Base-by-base conservation (phyloP, 768 basidiomycete species). In the Boletus sp. region DNA sequence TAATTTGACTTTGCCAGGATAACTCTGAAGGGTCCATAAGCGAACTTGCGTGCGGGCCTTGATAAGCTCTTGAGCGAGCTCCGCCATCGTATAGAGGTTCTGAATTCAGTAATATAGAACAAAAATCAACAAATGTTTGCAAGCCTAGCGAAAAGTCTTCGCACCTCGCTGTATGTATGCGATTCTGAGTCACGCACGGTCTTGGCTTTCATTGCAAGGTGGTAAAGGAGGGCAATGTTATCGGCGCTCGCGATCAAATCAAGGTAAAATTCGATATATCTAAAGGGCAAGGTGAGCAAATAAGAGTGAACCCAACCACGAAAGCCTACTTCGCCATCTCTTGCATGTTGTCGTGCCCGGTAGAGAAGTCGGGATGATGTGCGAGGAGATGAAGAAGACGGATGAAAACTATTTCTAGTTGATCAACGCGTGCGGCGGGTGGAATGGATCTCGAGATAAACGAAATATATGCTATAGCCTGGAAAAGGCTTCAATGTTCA, bases 351-450 rank as follows among this genome's bases (percentile, higher is more conserved):
- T 90, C 88, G 35, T 82, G 79, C 3, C 79, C 77, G 41, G 76
- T 78, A 19, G 77, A 79, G 63, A 93, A 95, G 70, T 99, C 97
- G 5, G 96, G 96, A 67, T 99, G 97, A 66, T 97, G 95, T 0
- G 94, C 92, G 5, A 98, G 77, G 1, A 94, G 71, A 64, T 94
- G 90, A 10, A 98, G 77, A 5, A 98, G 72, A 13, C 96, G 87
- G 40, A 95, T 82, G 61, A 98, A 90, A 2, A 87, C 82, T 51
- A 87, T 73, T 68, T 98, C 96, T 51, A 95, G 79, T 47, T 82
- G 72, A n/a, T 84, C 79, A 15, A 91, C 73, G 41, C 80, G 78
- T 29, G 82, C 62, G 14, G 74, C 87, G 84, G 64, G 56, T 17
- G 75, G 64, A 63, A 83, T 65, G 53, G 74, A 78, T 50, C 70